A percentile compares a stretch with the other conserved stretches of the same genome.
phyloP scores from a whole-genome alignment of 2,329 filamentous ascomycete genomes.

The Ophiostoma tasmaniense region DNA sequence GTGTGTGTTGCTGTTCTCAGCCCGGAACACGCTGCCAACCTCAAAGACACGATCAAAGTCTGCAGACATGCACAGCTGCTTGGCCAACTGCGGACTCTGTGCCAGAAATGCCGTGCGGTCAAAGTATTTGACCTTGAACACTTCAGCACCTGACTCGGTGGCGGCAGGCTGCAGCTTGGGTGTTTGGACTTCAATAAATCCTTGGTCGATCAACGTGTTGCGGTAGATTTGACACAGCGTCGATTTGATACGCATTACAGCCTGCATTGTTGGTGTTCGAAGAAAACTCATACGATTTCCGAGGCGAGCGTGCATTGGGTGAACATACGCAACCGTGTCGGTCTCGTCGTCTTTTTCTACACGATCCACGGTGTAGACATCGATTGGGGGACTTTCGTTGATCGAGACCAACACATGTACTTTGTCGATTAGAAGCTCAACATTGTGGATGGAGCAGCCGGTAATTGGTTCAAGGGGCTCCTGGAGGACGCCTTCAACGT shows the following conservation, averaged over 20 bases:
- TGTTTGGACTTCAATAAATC: slow-evolving; percentile 89
- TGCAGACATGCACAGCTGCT: slow-evolving; percentile 85
- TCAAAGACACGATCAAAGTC: slow-evolving; percentile 89
- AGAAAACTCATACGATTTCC: slow-evolving; percentile 75
- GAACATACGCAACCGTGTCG: slow-evolving; percentile 48
- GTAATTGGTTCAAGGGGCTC: slow-evolving; percentile 65
- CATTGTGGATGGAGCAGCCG: slow-evolving; percentile 63
- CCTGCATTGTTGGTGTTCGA: slow-evolving; percentile 76
- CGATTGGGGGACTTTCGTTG: slow-evolving; percentile 40
- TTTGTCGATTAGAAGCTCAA: slow-evolving; percentile 62
- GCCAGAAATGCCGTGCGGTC: slow-evolving; percentile 78
- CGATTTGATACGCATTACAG: slow-evolving; percentile 80
- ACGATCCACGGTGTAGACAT: slow-evolving; percentile 40
- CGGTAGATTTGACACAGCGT: slow-evolving; percentile 75
- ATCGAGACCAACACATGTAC: slow-evolving; percentile 46
- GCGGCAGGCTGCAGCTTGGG: slow-evolving; percentile 85
- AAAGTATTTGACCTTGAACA: slow-evolving; percentile 91
- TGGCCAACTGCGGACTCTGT: slow-evolving; percentile 84
- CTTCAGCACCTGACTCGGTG: slow-evolving; percentile 83
- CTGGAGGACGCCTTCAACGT: slow-evolving; percentile 66
- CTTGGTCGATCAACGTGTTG: slow-evolving; percentile 59
- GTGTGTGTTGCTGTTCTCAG: slow-evolving; percentile 93
- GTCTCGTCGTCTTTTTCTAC: slow-evolving; percentile 30
- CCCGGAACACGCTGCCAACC: slow-evolving; percentile 81
- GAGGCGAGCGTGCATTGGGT: slow-evolving; percentile 59